Base-by-base conservation (phyloP, 2,329 filamentous ascomycete species). In the Nemania diffusa region DNA sequence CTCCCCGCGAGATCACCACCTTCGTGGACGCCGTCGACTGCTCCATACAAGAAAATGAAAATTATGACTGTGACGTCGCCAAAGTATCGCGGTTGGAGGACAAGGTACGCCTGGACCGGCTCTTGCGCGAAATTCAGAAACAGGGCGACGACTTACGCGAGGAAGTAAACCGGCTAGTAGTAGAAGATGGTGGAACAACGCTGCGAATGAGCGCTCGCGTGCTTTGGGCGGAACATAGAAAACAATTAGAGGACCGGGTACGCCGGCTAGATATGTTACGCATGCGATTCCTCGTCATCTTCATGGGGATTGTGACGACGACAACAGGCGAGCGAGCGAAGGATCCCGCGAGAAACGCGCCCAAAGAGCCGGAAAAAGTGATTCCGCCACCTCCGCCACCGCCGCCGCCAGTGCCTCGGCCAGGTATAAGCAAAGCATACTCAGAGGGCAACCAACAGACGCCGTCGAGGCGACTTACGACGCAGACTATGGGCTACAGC, bases 231-330 rank as follows among this genome's bases (percentile, higher is more conserved):
- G 80, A 80, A 65, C 85, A 85, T 74, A 83, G 86, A 71, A 78
- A 77, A 57, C 80, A 82, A 58, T 79, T 91, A 57, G 85, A 89
- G 75, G 86, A 88, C 70, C 83, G 85, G 58, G 80, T 90, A 61
- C 83, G 85, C 62, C 81, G 87, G 53, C 79, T 90, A 46, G 88
- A 90, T 72, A 78, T 90, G 73, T 76, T 90, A 74, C 83, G 88
- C 75, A 89, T 89, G 86, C 84, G 88, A 68, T 90, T 90, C 74
- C 78, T 90, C 34, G 87, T 90, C 40, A 82, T 89, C 42, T 89
- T 89, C 76, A 86, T 90, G 85, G 85, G 87, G 69, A 84, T 89
- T 67, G 82, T 90, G 60, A 80, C 84, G 13, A 77, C 80, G 11
- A 77, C 76, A 51, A 76, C 76, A 17, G 73, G 71, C 52, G 73